These are phyloP conservation scores for Bocquillonia castaneifolia DNA, from an alignment of 441 rosid genomes.

Conservation along the genomic window DNA sequence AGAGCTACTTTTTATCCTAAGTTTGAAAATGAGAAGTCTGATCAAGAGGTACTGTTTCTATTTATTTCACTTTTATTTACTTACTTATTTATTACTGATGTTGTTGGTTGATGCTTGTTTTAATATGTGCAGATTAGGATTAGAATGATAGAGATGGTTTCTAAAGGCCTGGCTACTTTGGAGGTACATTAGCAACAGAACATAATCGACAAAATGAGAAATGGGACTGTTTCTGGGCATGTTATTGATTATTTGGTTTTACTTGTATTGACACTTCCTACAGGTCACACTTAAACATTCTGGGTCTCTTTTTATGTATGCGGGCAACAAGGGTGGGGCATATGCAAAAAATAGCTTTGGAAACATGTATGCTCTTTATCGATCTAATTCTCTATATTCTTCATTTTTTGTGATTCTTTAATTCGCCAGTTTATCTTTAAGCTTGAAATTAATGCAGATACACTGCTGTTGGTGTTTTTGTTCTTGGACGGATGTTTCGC, in stretches of 20 bases:
- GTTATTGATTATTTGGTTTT: conserved; percentile 13
- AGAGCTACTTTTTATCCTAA: conserved; percentile 97
- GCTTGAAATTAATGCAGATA: conserved; percentile 40
- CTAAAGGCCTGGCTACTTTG: conserved; percentile 66
- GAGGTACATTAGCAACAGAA: too few relatives aligned
- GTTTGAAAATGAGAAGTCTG: conserved; percentile 95
- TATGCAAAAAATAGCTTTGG: conserved; percentile 99
- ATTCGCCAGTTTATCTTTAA: conserved; percentile 15
- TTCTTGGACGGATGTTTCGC: conserved; percentile 75
- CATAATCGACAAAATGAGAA: too few relatives aligned
- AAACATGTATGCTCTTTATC: conserved; percentile 53
- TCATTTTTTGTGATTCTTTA: neutral
- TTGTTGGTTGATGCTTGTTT: neutral
- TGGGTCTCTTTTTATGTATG: conserved; percentile 97
- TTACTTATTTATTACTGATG: neutral
- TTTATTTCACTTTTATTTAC: neutral
- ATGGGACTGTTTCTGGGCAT: neutral
- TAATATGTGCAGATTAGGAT: conserved; percentile 52
- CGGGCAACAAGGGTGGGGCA: conserved; percentile 85
- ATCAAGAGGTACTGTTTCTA: conserved; percentile 61
- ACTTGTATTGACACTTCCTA: conserved; percentile 22
- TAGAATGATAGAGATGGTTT: conserved; percentile 86
- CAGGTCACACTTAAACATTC: conserved; percentile 97
- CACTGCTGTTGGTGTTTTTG: conserved; percentile 96
- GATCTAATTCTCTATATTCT: conserved; percentile 6